Percentiles rank a stretch among this genome's conserved stretches.
Evolutionary conservation across 129 eudicot species (phyloP).

Genomic region (Artemisia annua): DNA sequence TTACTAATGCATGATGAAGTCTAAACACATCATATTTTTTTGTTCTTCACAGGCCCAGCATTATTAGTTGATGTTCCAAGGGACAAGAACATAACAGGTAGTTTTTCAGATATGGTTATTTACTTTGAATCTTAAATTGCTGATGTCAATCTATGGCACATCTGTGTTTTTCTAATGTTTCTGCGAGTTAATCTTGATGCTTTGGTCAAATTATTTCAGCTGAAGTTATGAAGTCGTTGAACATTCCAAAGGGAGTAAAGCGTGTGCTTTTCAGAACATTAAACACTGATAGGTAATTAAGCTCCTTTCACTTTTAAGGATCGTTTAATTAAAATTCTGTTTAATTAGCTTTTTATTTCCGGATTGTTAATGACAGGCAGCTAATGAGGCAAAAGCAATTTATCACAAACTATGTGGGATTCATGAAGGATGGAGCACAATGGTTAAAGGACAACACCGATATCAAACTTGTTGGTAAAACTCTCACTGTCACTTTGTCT

Average conservation of each 20-base stretch:
- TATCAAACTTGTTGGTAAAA: constrained; percentile 72
- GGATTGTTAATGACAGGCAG: constrained; percentile 32
- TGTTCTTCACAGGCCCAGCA: constrained; percentile 47
- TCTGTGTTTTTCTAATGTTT: background rate
- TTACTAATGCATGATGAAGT: no score
- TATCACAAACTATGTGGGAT: constrained; percentile 62
- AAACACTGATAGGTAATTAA: constrained; percentile 60
- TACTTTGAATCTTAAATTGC: background rate
- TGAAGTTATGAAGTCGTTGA: constrained; percentile 52
- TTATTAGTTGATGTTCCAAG: constrained; percentile 56
- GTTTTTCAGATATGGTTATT: background rate
- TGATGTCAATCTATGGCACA: background rate
- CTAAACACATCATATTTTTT: background rate
- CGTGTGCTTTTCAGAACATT: constrained; percentile 72
- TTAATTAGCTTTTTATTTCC: background rate
- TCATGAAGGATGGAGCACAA: constrained; percentile 68
- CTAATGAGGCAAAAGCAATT: constrained; percentile 53
- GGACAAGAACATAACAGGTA: constrained; percentile 59
- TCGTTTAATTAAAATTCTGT: background rate
- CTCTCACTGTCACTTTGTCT: background rate
- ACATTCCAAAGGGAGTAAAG: constrained; percentile 60
- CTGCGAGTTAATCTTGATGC: background rate
- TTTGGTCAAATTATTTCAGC: constrained; percentile 35
- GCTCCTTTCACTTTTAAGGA: background rate
- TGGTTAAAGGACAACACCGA: constrained; percentile 71